These are phyloP conservation scores for Phytophthora syringae DNA, from an alignment of 352 stramenopile genomes.

Conservation along the genomic window DNA sequence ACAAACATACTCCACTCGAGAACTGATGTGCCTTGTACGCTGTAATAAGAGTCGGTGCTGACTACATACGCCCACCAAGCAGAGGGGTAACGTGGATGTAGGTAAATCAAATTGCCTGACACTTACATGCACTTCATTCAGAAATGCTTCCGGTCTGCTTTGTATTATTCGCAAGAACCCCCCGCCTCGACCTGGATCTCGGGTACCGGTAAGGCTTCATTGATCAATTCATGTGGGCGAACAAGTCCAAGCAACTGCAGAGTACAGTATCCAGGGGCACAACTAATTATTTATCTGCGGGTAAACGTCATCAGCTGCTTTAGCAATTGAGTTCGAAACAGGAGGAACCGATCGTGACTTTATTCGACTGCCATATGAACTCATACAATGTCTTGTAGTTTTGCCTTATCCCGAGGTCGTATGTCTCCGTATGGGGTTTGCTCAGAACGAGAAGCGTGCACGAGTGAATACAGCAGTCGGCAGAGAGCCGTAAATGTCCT, in stretches of 20 bases:
- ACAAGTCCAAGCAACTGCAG: constrained; percentile 15
- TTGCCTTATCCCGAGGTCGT: constrained; percentile 22
- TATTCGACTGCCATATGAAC: constrained; percentile 5
- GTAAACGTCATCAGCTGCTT: constrained; percentile 7
- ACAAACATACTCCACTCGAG: constrained; percentile 5
- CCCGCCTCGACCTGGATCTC: no score
- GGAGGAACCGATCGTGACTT: constrained; percentile 13
- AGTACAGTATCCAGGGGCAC: constrained; percentile 9
- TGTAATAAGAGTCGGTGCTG: no score
- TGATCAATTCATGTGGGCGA: no score
- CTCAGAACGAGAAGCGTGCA: constrained; percentile 13
- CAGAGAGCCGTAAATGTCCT: constrained; percentile 10
- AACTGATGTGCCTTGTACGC: neutral
- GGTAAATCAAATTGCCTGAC: neutral
- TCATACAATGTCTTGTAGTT: constrained; percentile 5
- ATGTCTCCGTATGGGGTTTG: constrained; percentile 16
- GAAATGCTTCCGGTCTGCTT: neutral
- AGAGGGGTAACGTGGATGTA: neutral
- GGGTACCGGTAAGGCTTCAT: no score
- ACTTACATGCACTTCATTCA: neutral
- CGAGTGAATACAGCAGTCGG: neutral
- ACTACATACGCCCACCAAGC: neutral
- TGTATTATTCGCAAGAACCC: no score
- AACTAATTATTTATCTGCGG: constrained; percentile 4
- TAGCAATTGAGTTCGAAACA: constrained; percentile 19